Conservation (phyloP, 208 protist genomes). For the Histomonas meleagridis region DNA sequence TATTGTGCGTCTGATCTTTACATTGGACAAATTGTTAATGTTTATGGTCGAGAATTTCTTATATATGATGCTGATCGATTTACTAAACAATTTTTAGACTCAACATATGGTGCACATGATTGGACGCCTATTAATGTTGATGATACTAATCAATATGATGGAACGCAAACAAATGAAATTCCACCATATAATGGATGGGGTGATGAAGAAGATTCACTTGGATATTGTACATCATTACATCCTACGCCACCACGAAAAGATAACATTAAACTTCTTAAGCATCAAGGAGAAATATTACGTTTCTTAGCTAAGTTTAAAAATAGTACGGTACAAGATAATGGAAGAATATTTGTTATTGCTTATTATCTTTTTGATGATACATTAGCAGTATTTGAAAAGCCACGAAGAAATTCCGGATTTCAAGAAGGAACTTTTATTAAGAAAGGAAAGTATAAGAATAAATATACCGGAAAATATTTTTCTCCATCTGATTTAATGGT, state of each 20-base stretch:
- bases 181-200: slow-evolving; percentile 32
- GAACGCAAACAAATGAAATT: background rate
- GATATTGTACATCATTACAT: background rate
- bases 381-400: slow-evolving; percentile 39
- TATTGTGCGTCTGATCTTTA: background rate
- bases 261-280: background rate
- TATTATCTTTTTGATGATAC: slow-evolving; percentile 41
- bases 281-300: slow-evolving; percentile 29
- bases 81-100: slow-evolving; percentile 71
- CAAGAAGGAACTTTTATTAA: slow-evolving; percentile 45
- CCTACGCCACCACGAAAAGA: slow-evolving; percentile 8
- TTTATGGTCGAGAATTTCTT: slow-evolving; percentile 69
- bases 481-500: slow-evolving; percentile 32
- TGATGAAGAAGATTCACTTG: background rate
- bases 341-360: slow-evolving; percentile 38
- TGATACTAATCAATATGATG: background rate
- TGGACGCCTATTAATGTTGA: background rate
- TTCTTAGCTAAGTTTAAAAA: slow-evolving; percentile 42
- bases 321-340: slow-evolving; percentile 22
- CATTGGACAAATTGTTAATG: slow-evolving; percentile 62
- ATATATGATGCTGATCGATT: slow-evolving; percentile 78
- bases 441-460: slow-evolving; percentile 17
- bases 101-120: background rate
- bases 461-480: background rate
- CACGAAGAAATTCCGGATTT: slow-evolving; percentile 46